A percentile compares a stretch with the other conserved stretches of the same genome.
Conservation (phyloP, 768 basidiomycete species). For the Collybiopsis luxurians region DNA sequence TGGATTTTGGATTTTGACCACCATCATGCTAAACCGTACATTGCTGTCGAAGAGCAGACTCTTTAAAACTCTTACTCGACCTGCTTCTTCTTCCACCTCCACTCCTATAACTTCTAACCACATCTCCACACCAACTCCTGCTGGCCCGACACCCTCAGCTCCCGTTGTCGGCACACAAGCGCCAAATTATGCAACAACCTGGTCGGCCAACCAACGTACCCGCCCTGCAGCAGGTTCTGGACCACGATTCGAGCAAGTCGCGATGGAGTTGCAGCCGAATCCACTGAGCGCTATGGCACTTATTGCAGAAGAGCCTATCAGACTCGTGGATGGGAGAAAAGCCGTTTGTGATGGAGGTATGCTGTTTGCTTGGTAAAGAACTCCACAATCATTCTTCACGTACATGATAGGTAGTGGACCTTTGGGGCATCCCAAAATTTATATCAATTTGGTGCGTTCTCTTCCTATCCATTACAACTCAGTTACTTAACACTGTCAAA, state of each 20-base stretch:
- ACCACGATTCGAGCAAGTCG: conserved; percentile 92
- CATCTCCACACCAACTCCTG: conserved; percentile 5
- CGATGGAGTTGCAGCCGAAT: conserved; percentile 82
- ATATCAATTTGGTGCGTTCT: conserved; percentile 82
- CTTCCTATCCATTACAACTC: not conserved
- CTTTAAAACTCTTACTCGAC: conserved; percentile 2
- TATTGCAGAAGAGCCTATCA: conserved; percentile 81
- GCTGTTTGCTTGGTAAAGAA: conserved; percentile 22
- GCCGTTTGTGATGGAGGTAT: conserved; percentile 95
- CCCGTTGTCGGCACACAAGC: conserved; percentile 51
- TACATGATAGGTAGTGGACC: conserved; percentile 75
- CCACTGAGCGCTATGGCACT: conserved; percentile 91
- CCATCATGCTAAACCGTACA: conserved; percentile 5
- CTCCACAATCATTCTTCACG: not conserved
- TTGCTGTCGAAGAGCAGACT: not conserved
- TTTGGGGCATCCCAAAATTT: conserved; percentile 95
- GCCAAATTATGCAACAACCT: conserved; percentile 79
- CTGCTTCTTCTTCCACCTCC: conserved; percentile 10
- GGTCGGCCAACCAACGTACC: conserved; percentile 81
- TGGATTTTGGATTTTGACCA: not conserved
- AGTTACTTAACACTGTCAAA: conserved; percentile 8
- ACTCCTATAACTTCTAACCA: conserved; percentile 8
- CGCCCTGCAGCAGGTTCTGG: conserved; percentile 58
- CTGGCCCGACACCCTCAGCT: conserved; percentile 27
- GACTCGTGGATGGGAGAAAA: conserved; percentile 76